Percentiles rank a stretch among this genome's conserved stretches.
Evolutionary conservation across 208 protist species (phyloP).

Genomic region (Trypanosoma congolense): DNA sequence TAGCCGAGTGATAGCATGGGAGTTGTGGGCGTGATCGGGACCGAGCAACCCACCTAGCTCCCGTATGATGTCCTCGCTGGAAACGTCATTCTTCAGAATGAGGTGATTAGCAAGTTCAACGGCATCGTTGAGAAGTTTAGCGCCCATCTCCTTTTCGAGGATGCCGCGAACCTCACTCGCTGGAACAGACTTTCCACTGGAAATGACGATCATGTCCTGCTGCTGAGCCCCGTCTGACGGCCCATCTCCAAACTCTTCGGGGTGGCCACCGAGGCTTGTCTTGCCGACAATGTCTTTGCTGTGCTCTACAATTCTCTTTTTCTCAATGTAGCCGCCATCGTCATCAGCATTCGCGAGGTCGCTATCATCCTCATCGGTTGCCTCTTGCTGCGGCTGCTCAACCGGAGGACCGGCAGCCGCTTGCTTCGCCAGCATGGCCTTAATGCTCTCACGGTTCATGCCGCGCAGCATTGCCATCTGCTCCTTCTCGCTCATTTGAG

Average conservation of each 20-base stretch:
- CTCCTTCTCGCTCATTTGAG: slow-evolving; percentile 71
- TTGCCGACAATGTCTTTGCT: slow-evolving; percentile 75
- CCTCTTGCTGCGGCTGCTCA: slow-evolving; percentile 2
- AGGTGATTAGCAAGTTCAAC: slow-evolving; percentile 67
- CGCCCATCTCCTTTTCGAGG: slow-evolving; percentile 69
- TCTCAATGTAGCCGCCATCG: slow-evolving; percentile 70
- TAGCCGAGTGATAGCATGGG: slow-evolving; percentile 82
- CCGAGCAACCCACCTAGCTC: slow-evolving; percentile 69
- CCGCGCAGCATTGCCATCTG: slow-evolving; percentile 87
- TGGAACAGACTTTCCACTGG: slow-evolving; percentile 47
- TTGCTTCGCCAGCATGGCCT: slow-evolving; percentile 76
- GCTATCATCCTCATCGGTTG: slow-evolving; percentile 6
- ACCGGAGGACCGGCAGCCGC: slow-evolving; percentile 25
- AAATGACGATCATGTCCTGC: slow-evolving; percentile 65
- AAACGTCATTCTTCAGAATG: slow-evolving; percentile 46
- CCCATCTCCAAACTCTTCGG: slow-evolving; percentile 82
- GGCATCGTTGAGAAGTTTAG: slow-evolving; percentile 52
- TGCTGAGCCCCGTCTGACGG: slow-evolving; percentile 44
- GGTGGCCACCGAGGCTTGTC: slow-evolving; percentile 66
- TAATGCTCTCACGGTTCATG: slow-evolving; percentile 82
- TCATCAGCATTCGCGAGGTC: slow-evolving; percentile 74
- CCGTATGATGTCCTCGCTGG: slow-evolving; percentile 62
- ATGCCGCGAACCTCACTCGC: slow-evolving; percentile 50
- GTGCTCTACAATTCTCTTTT: slow-evolving; percentile 81
- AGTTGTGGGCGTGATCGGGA: slow-evolving; percentile 51